These are phyloP conservation scores for Salvia splendens DNA, from an alignment of 257 asterid species.

Conservation along the genomic window DNA sequence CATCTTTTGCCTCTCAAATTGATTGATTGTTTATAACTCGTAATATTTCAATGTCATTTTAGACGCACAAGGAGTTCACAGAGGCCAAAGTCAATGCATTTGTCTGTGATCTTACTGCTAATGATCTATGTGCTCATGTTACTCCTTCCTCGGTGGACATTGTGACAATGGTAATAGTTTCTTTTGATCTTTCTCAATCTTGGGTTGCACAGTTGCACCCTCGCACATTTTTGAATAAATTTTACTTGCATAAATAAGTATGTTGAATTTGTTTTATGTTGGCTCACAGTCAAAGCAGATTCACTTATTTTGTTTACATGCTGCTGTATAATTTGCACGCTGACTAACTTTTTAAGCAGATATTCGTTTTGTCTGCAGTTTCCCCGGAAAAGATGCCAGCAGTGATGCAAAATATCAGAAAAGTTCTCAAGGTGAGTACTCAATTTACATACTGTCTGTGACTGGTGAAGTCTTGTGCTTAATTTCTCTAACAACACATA, in stretches of 20 bases:
- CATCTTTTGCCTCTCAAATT: neutral
- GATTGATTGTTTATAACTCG: constrained; percentile 12
- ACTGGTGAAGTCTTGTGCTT: neutral
- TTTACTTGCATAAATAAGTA: no score
- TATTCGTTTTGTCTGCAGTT: constrained; percentile 97
- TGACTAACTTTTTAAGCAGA: constrained; percentile 73
- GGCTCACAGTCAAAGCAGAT: neutral
- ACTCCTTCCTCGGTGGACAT: constrained; percentile 87
- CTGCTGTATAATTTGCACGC: constrained; percentile 12
- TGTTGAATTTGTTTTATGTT: neutral
- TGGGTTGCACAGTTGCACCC: no score
- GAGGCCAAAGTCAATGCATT: constrained; percentile 77
- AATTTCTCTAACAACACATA: constrained; percentile 31
- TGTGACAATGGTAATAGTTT: constrained; percentile 81
- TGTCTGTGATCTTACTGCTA: constrained; percentile 78
- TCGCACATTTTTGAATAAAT: no score
- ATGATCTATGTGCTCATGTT: constrained; percentile 67
- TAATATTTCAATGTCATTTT: constrained; percentile 32
- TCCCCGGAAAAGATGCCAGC: constrained; percentile 89
- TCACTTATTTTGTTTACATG: neutral
- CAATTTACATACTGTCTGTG: constrained; percentile 23
- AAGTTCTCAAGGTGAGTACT: constrained; percentile 74
- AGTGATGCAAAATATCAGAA: constrained; percentile 71
- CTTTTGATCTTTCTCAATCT: constrained; percentile 1
- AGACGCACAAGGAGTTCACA: constrained; percentile 81